Conservation (phyloP, 495 filamentous ascomycete species). For the Talaromyces borbonicus region DNA sequence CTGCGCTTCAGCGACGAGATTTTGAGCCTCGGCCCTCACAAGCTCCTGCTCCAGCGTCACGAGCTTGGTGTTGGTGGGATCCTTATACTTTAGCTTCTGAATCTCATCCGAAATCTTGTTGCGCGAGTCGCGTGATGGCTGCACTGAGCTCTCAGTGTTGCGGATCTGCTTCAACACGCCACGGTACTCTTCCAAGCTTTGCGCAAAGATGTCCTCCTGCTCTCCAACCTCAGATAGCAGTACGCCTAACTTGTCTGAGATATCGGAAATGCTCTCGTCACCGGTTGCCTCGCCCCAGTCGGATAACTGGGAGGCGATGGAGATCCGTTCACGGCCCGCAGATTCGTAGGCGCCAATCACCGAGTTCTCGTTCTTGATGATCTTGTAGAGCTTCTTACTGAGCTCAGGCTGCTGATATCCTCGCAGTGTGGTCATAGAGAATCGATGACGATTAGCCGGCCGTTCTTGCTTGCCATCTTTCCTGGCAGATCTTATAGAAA, state of each 20-base stretch:
- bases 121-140: conserved; percentile 78
- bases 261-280: conserved; percentile 77
- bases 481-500: conserved; percentile 48
- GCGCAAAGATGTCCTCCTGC: conserved; percentile 81
- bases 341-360: conserved; percentile 73
- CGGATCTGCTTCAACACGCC: conserved; percentile 76
- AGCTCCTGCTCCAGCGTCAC: conserved; percentile 89
- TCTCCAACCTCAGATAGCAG: conserved; percentile 83
- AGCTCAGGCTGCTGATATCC: conserved; percentile 75
- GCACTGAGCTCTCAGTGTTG: conserved; percentile 87
- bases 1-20: conserved; percentile 91
- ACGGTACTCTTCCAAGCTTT: conserved; percentile 76
- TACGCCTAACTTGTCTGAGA: conserved; percentile 90
- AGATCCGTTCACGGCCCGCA: conserved; percentile 69
- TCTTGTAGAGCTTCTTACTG: conserved; percentile 69
- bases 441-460: conserved; percentile 43
- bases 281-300: conserved; percentile 90
- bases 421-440: conserved; percentile 74
- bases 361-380: conserved; percentile 87
- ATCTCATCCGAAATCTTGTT: conserved; percentile 85
- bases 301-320: conserved; percentile 81
- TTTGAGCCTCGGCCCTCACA: conserved; percentile 89
- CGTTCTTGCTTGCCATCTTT: conserved; percentile 27
- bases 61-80: conserved; percentile 66
- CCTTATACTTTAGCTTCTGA: conserved; percentile 76